Conservation (phyloP, 169 alveolate species). For the Plasmodium adleri region DNA sequence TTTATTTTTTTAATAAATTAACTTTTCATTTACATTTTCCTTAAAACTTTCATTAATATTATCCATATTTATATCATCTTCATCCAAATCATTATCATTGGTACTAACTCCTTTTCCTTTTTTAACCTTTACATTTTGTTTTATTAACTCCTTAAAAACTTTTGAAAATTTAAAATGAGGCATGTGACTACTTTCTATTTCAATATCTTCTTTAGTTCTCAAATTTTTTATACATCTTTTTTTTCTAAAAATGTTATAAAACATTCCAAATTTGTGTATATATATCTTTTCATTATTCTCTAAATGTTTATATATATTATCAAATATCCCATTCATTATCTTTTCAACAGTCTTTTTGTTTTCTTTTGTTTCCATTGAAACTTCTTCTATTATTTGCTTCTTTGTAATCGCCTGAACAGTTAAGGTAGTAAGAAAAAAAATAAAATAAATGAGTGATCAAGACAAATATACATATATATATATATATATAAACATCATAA, state of each 20-base stretch:
- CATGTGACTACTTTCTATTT: slow-evolving; percentile 67
- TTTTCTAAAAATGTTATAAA: slow-evolving; percentile 60
- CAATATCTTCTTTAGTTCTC: slow-evolving; percentile 70
- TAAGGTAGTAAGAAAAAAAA: background rate
- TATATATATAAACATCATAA: background rate
- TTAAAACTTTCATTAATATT: slow-evolving; percentile 67
- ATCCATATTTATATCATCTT: slow-evolving; percentile 52
- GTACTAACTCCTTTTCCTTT: slow-evolving; percentile 8
- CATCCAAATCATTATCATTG: slow-evolving; percentile 39
- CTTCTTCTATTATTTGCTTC: slow-evolving; percentile 73
- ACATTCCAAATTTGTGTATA: slow-evolving; percentile 72
- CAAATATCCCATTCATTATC: slow-evolving; percentile 73
- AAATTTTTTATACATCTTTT: slow-evolving; percentile 66
- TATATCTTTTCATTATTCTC: slow-evolving; percentile 70
- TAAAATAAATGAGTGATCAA: background rate
- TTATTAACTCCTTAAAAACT: slow-evolving; percentile 55
- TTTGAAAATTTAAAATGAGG: slow-evolving; percentile 73
- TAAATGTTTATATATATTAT: slow-evolving; percentile 65
- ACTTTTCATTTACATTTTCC: slow-evolving; percentile 68
- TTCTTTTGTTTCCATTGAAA: slow-evolving; percentile 73
- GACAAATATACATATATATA: slow-evolving; percentile 1
- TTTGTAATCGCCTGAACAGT: slow-evolving; percentile 46
- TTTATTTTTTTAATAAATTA: slow-evolving; percentile 38
- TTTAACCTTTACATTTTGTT: slow-evolving; percentile 51
- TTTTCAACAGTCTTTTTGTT: slow-evolving; percentile 72